Evolutionary conservation across 1,139 yeast species (phyloP).

Genomic region (Debaryomycetaceae sp.): DNA sequence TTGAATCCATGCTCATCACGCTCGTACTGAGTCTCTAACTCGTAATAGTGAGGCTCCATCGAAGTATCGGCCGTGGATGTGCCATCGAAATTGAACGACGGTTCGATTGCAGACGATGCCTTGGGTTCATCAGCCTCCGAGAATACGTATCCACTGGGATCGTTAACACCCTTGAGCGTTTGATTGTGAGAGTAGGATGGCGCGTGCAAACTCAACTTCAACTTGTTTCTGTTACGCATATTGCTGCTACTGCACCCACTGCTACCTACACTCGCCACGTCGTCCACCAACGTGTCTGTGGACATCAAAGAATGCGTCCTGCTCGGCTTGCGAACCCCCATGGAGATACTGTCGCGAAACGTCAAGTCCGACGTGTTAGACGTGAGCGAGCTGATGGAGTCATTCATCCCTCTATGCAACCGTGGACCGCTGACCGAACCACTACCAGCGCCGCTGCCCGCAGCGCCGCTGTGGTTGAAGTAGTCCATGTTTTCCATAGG

Average conservation of each 20-base stretch:
- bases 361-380: constrained; percentile 16
- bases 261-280: constrained; percentile 3
- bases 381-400: constrained; percentile 15
- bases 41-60: neutral
- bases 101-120: constrained; percentile 9
- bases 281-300: constrained; percentile 25
- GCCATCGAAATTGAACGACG: constrained; percentile 6
- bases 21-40: neutral
- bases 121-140: constrained; percentile 8
- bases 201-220: constrained; percentile 8
- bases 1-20: neutral
- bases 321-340: neutral
- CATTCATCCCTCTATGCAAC: constrained; percentile 11
- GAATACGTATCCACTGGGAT: neutral
- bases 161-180: constrained; percentile 1
- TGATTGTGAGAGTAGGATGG: constrained; percentile 8
- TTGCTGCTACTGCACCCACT: too few species aligned
- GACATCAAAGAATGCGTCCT: constrained; percentile 15
- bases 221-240: constrained; percentile 3
- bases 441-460: neutral
- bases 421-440: neutral
- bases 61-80: neutral
- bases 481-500: constrained; percentile 1
- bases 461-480: constrained; percentile 1
- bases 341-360: constrained; percentile 10